These are phyloP conservation scores for Venturiaceae sp. DNA, from an alignment of 2,329 filamentous ascomycete species.

Conservation along the genomic window DNA sequence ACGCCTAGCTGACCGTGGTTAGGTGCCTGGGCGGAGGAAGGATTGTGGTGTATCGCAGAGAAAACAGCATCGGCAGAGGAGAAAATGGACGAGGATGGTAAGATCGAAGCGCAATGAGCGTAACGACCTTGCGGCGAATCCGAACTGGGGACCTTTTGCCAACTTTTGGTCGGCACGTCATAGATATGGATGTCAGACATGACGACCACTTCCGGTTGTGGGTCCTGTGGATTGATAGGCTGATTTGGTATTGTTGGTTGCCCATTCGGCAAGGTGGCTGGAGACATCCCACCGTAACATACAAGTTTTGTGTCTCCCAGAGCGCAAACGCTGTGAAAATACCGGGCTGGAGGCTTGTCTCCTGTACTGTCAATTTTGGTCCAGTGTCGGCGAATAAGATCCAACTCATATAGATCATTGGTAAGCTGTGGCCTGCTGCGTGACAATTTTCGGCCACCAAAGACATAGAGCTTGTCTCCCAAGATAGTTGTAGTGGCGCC, in stretches of 20 bases:
- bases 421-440: conserved; percentile 76
- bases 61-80: conserved; percentile 74
- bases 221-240: conserved; percentile 39
- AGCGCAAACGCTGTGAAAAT: conserved; percentile 94
- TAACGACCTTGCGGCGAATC: conserved; percentile 90
- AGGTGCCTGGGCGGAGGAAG: conserved; percentile 59
- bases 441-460: conserved; percentile 83
- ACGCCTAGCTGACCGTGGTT: conserved; percentile 85
- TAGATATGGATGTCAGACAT: conserved; percentile 98
- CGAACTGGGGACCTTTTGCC: conserved; percentile 73
- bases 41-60: conserved; percentile 84
- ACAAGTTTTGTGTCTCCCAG: conserved; percentile 93
- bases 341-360: conserved; percentile 80
- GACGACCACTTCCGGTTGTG: conserved; percentile 79
- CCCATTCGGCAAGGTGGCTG: conserved; percentile 42
- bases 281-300: conserved; percentile 97
- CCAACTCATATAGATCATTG: conserved; percentile 85
- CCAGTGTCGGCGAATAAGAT: conserved; percentile 88
- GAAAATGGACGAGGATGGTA: conserved; percentile 81
- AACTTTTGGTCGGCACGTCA: conserved; percentile 71
- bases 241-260: conserved; percentile 26
- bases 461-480: conserved; percentile 93
- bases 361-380: conserved; percentile 76
- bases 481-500: conserved; percentile 92
- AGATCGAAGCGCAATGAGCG: conserved; percentile 87